phyloP scores from a whole-genome alignment of 192 early-diverging fungal species.

The Rhizoclosmatium sp. region DNA sequence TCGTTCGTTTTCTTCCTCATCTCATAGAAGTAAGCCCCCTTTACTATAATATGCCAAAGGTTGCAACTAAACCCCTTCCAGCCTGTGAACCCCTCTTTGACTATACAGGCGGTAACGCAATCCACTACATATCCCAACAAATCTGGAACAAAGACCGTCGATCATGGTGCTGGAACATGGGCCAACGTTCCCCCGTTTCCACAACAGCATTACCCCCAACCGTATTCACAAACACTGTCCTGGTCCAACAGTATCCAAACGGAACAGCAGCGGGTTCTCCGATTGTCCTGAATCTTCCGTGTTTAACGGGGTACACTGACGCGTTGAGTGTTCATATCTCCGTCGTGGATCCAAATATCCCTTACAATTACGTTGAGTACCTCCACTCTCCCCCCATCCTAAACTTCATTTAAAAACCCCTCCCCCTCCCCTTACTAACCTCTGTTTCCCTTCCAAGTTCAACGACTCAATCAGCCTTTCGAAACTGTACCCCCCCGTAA shows the following conservation, averaged over 20 bases:
- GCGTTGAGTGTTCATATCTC: not conserved
- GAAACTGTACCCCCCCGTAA: constrained; percentile 3
- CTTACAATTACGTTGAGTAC: constrained; percentile 11
- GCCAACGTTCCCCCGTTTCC: constrained; percentile 8
- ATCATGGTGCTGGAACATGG: constrained; percentile 34
- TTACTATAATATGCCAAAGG: not conserved
- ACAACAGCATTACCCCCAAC: not conserved
- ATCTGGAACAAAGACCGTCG: constrained; percentile 24
- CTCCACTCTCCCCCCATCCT: not conserved
- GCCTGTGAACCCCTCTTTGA: constrained; percentile 15
- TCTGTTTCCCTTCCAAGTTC: not conserved
- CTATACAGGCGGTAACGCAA: constrained; percentile 1
- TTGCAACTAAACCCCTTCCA: not conserved
- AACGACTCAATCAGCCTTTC: not conserved
- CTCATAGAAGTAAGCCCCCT: not conserved
- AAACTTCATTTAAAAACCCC: not conserved
- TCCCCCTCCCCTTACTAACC: not conserved
- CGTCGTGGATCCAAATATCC: not conserved
- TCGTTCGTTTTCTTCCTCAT: too few relatives aligned
- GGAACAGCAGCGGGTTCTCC: constrained; percentile 22
- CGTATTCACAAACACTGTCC: constrained; percentile 32
- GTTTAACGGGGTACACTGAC: constrained; percentile 27
- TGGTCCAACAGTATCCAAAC: constrained; percentile 16
- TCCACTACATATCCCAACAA: constrained; percentile 1
- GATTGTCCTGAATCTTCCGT: constrained; percentile 16